Conservation (phyloP, 2,329 filamentous ascomycete genomes). For the Fusarium aywerte region DNA sequence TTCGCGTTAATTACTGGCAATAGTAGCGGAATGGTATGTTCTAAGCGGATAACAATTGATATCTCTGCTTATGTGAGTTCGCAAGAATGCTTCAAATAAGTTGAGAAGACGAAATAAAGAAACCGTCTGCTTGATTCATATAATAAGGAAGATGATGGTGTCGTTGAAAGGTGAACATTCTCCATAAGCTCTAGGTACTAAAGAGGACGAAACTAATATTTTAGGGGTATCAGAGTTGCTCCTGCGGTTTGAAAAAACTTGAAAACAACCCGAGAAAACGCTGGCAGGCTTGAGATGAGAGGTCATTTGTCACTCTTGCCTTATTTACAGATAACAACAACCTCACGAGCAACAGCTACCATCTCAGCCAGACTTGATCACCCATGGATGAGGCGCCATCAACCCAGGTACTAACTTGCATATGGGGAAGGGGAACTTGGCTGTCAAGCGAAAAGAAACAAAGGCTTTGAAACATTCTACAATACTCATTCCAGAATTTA, state of each 20-base stretch:
- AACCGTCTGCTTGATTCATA: constrained; percentile 7
- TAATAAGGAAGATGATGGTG: neutral
- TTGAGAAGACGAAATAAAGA: neutral
- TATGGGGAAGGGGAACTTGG: neutral
- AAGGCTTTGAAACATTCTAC: neutral
- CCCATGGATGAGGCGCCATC: neutral
- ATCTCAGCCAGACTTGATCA: neutral
- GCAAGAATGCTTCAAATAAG: neutral
- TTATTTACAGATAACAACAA: neutral
- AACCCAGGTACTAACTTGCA: neutral
- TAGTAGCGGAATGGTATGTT: neutral
- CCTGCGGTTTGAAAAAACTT: constrained; percentile 20
- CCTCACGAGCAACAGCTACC: constrained; percentile 2
- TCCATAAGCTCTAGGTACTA: no score
- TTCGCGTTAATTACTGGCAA: neutral
- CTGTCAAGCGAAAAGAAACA: neutral
- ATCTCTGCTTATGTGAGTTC: neutral
- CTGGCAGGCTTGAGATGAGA: neutral
- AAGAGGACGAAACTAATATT: neutral
- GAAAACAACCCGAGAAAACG: neutral
- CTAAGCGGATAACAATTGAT: neutral
- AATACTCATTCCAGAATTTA: constrained; percentile 12
- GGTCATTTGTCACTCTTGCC: neutral
- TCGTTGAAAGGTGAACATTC: neutral
- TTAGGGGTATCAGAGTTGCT: constrained; percentile 36